These are phyloP conservation scores for Xylaria sp. DNA, from an alignment of 2,329 filamentous ascomycete genomes.

Conservation along the genomic window DNA sequence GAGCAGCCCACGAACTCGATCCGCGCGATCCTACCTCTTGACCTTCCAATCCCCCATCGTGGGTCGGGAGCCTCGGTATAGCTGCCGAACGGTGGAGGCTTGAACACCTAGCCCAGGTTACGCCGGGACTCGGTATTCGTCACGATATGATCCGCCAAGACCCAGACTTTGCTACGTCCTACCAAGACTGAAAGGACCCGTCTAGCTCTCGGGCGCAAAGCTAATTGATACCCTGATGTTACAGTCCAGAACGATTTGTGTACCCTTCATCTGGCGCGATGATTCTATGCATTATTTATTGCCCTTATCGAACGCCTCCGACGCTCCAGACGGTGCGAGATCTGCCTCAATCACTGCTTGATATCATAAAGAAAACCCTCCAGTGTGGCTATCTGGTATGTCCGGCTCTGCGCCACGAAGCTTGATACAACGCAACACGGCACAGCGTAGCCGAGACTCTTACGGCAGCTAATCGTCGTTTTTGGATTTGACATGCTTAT, in stretches of 20 bases:
- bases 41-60: conserved; percentile 2
- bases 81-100: conserved; percentile 12
- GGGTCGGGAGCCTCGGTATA: conserved; percentile 12
- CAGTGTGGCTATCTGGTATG: background rate
- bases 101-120: background rate
- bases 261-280: background rate
- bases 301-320: background rate
- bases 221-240: background rate
- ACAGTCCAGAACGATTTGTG: background rate
- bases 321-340: no score
- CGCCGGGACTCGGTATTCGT: background rate
- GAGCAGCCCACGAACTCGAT: conserved; percentile 3
- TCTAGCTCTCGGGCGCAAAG: background rate
- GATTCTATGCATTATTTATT: background rate
- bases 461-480: conserved; percentile 14
- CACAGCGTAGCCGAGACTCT: conserved; percentile 16
- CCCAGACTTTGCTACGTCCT: background rate
- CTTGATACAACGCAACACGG: conserved; percentile 17
- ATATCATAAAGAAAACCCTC: conserved; percentile 1
- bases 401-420: conserved; percentile 2
- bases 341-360: no score
- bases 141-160: conserved; percentile 4
- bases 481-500: background rate
- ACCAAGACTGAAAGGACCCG: background rate
- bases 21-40: conserved; percentile 13